Conservation (phyloP, 805 yeast genomes). For the Torulaspora maleeae region DNA sequence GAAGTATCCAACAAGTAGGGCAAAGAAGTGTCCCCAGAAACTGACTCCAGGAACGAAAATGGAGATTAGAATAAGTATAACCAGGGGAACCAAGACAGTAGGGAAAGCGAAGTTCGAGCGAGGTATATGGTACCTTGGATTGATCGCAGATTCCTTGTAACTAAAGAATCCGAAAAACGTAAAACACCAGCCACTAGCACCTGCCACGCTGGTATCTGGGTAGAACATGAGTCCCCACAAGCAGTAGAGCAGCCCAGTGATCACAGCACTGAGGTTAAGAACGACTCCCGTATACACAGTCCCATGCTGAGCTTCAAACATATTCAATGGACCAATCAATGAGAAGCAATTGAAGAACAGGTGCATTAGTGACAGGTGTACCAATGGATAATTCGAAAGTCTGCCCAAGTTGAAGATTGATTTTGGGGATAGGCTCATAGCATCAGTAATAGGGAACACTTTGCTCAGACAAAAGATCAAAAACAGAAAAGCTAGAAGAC, state of each 20-base stretch:
- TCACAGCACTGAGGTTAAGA: conserved; percentile 63
- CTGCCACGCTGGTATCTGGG: conserved; percentile 53
- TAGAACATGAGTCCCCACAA: conserved; percentile 42
- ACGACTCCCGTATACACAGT: conserved; percentile 83
- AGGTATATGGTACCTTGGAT: conserved; percentile 41
- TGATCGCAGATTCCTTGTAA: conserved; percentile 40
- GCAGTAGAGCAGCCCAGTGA: conserved; percentile 62
- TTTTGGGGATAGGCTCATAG: conserved; percentile 14
- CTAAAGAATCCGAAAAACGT: conserved; percentile 60
- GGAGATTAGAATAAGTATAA: conserved; percentile 45
- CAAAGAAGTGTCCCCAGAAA: conserved; percentile 70
- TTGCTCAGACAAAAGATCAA: conserved; percentile 39
- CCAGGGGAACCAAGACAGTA: conserved; percentile 55
- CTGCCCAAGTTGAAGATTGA: conserved; percentile 14
- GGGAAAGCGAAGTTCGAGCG: conserved; percentile 46
- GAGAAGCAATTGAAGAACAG: conserved; percentile 55
- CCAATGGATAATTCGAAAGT: conserved; percentile 63
- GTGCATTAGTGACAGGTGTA: conserved; percentile 60
- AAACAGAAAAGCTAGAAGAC: conserved; percentile 52
- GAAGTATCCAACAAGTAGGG: conserved; percentile 60
- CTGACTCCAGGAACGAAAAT: conserved; percentile 61
- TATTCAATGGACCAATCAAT: conserved; percentile 54
- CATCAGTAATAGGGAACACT: conserved; percentile 12
- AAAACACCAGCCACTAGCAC: conserved; percentile 72
- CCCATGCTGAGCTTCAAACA: conserved; percentile 70